These are phyloP conservation scores for Fusarium palustre DNA, from an alignment of 2,329 filamentous ascomycete species.

Conservation along the genomic window DNA sequence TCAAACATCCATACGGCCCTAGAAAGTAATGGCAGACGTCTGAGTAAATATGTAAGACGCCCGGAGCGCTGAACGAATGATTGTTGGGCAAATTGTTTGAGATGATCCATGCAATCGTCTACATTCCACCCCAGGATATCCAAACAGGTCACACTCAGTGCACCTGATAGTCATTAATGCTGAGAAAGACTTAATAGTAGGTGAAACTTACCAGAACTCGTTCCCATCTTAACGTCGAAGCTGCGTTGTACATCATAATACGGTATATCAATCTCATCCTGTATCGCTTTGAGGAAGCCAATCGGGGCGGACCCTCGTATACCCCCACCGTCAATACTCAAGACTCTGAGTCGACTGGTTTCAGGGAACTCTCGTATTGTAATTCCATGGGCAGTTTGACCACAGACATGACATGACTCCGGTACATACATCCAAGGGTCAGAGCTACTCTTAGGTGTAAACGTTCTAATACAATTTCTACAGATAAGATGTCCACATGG, in stretches of 20 bases:
- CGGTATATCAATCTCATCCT: constrained; percentile 27
- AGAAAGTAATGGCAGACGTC: constrained; percentile 15
- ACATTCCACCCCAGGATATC: constrained; percentile 31
- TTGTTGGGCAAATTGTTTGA: constrained; percentile 20
- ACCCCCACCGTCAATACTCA: constrained; percentile 35
- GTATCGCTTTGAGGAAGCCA: constrained; percentile 29
- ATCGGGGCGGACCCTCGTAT: constrained; percentile 26
- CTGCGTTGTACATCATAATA: constrained; percentile 27
- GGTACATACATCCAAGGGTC: constrained; percentile 8
- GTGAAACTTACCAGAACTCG: constrained; percentile 30
- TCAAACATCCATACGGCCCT: constrained; percentile 2
- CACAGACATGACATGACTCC: constrained; percentile 26
- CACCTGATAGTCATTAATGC: constrained; percentile 17
- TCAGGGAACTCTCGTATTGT: constrained; percentile 18
- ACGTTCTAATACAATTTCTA: constrained; percentile 23
- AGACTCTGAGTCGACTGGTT: constrained; percentile 25
- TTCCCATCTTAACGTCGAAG: constrained; percentile 33
- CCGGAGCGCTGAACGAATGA: background rate
- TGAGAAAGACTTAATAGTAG: background rate
- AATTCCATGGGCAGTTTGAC: background rate
- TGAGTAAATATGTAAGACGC: background rate
- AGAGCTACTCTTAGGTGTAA: constrained; percentile 7
- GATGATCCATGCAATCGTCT: constrained; percentile 29
- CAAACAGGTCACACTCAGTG: constrained; percentile 24
- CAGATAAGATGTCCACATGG: constrained; percentile 33